Base-by-base conservation (phyloP, 73 alveolate genomes). In the Blepharisma japonicum region DNA sequence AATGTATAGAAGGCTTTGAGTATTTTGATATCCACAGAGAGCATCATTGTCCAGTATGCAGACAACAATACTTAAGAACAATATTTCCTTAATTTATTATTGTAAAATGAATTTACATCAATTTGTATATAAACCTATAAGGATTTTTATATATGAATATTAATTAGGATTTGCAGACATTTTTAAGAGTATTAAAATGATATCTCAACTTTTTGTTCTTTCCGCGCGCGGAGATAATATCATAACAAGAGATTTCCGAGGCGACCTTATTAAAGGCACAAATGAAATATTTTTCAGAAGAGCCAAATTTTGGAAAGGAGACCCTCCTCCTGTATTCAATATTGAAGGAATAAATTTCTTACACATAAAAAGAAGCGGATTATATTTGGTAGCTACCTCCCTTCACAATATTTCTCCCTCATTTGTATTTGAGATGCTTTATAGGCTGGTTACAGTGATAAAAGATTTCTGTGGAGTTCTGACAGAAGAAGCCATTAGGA, bases 381-480 rank as follows among this genome's bases (percentile, higher is more conserved):
- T 89, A 53, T 89, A 78, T 86, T 82, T 89, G 48, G 91, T 89
- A 9, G 83, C 85, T 7, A 87, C 96, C n/a, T 71, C 94, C 9
- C 77, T 83, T 55, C 48, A 66, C 77, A 89, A 87, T 68, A 84
- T 83, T 46, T 78, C 92, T n/a, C 96, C 96, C 39, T 81, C 91
- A 4, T 86, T 61, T 67, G 90, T 83, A 50, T 53, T 89, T 68
- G 92, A 84, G 55, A 77, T 88, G n/a, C 70, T 89, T 7, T 76
- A 81, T 56, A 11, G 89, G 14, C 79, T 88, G 84, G 84, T 86
- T 81, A 89, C 87, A 68, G 88, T 89, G 32, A 83, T 89, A 50
- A 81, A 87, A 56, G 96, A 89, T 56, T 86, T 77, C 81, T 86
- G 93, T 53, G 96, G 96, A 49, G 91, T 89, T 11, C 89, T 89